A percentile compares a stretch with the other conserved stretches of the same genome.
Evolutionary conservation across 305 asterid genomes (phyloP).

Genomic region (Andrographis paniculata): DNA sequence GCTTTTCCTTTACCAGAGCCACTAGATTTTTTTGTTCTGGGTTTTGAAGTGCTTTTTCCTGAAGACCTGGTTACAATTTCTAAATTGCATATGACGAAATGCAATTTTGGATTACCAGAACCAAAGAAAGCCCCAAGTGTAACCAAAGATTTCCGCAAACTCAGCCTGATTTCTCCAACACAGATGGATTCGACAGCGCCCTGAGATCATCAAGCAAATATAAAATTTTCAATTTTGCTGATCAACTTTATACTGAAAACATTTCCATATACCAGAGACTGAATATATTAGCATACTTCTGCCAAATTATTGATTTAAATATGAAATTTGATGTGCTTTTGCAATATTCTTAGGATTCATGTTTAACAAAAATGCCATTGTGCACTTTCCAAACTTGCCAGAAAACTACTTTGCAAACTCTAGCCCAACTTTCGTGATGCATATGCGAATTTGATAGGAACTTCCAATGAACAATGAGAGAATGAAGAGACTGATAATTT

Average conservation of each 20-base stretch:
- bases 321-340: conserved; percentile 12
- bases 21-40: conserved; percentile 51
- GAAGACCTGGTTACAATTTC: conserved; percentile 84
- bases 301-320: conserved; percentile 13
- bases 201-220: conserved; percentile 41
- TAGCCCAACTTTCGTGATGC: too few species aligned
- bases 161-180: conserved; percentile 91
- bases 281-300: conserved; percentile 5
- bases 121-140: conserved; percentile 86
- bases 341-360: conserved; percentile 9
- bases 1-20: conserved; percentile 89
- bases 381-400: too few species aligned
- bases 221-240: conserved; percentile 22
- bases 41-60: conserved; percentile 49
- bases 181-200: conserved; percentile 88
- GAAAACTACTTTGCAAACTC: too few species aligned
- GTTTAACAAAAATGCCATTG: too few species aligned
- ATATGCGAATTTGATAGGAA: too few species aligned
- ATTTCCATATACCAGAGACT: conserved; percentile 17
- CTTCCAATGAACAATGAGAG: too few species aligned
- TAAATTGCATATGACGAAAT: conserved; percentile 71
- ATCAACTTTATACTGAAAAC: conserved; percentile 14
- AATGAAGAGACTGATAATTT: too few species aligned
- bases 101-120: conserved; percentile 93
- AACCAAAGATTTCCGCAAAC: conserved; percentile 88